Percentiles rank a stretch among this genome's conserved stretches.
These are phyloP conservation scores for Penicillium sp. DNA, from an alignment of 2,329 filamentous ascomycete genomes.

Conservation along the genomic window DNA sequence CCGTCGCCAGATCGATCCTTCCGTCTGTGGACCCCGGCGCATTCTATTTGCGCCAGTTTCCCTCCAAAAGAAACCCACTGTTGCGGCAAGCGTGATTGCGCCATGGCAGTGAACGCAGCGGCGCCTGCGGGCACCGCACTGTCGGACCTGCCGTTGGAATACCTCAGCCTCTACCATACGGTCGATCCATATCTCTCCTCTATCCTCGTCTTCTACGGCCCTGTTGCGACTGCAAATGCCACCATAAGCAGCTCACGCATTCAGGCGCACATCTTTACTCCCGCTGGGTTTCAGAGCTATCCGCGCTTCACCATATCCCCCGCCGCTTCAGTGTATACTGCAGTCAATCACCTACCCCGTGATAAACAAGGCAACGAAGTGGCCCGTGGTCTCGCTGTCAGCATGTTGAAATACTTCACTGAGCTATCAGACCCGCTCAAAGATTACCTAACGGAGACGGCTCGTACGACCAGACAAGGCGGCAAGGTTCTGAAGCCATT, in stretches of 20 bases:
- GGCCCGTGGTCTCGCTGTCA: conserved; percentile 86
- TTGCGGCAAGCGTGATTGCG: conserved; percentile 25
- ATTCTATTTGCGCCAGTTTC: neutral
- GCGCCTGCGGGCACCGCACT: conserved; percentile 66
- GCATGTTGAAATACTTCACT: conserved; percentile 88
- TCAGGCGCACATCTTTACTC: conserved; percentile 87
- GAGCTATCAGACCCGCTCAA: conserved; percentile 79
- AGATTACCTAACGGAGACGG: conserved; percentile 60
- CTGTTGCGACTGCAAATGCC: conserved; percentile 83
- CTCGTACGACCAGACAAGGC: conserved; percentile 53
- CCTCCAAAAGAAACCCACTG: neutral
- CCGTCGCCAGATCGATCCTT: neutral
- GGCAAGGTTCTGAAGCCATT: conserved; percentile 71
- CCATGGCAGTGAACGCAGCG: conserved; percentile 66
- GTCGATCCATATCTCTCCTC: conserved; percentile 78
- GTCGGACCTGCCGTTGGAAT: conserved; percentile 71
- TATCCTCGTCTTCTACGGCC: conserved; percentile 86
- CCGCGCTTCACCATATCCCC: conserved; percentile 89
- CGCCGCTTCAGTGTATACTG: conserved; percentile 84
- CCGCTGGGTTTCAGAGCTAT: conserved; percentile 85
- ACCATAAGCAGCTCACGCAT: conserved; percentile 88
- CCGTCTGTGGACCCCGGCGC: neutral
- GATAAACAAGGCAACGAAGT: conserved; percentile 95
- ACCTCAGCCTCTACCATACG: conserved; percentile 83
- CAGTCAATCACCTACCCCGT: conserved; percentile 83